Conservation (phyloP, 306 rosid species). For the Hylodesmum podocarpum region DNA sequence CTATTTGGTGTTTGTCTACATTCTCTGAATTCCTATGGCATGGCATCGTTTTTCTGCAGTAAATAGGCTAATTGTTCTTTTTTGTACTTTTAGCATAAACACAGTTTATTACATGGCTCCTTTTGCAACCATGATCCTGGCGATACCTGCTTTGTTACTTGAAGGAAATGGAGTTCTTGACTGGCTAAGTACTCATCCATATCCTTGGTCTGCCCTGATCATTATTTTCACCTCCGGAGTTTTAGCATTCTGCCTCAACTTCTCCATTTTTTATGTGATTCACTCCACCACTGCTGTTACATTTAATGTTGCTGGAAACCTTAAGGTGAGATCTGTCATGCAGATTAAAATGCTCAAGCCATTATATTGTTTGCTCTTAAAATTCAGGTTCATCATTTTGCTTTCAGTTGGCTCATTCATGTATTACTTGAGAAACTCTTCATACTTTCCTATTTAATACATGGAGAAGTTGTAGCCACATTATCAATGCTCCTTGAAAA, state of each 20-base stretch:
- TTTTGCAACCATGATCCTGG: slow-evolving; percentile 96
- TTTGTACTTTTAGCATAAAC: slow-evolving; percentile 67
- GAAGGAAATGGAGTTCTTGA: slow-evolving; percentile 87
- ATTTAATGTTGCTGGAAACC: slow-evolving; percentile 98
- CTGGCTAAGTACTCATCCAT: slow-evolving; percentile 72
- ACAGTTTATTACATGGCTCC: slow-evolving; percentile 99
- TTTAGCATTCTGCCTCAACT: slow-evolving; percentile 93
- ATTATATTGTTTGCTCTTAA: slow-evolving; percentile 1
- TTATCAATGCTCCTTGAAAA: background rate
- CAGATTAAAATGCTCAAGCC: slow-evolving; percentile 14
- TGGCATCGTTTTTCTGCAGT: slow-evolving; percentile 20
- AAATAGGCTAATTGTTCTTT: slow-evolving; percentile 30
- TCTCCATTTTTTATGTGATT: slow-evolving; percentile 94
- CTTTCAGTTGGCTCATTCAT: slow-evolving; percentile 15
- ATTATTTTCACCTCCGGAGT: slow-evolving; percentile 89
- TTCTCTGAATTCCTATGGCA: slow-evolving; percentile 15
- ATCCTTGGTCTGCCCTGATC: slow-evolving; percentile 57
- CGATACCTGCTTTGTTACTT: slow-evolving; percentile 76
- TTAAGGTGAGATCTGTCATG: slow-evolving; percentile 66
- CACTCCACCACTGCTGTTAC: slow-evolving; percentile 98
- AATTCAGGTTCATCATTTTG: background rate
- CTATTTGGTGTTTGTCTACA: background rate
- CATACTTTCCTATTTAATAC: background rate
- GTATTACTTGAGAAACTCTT: background rate
- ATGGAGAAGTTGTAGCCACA: background rate